Percentiles rank a stretch among this genome's conserved stretches.
phyloP scores from a whole-genome alignment of 805 yeast species.

The Cyberlindnera suaveolens region DNA sequence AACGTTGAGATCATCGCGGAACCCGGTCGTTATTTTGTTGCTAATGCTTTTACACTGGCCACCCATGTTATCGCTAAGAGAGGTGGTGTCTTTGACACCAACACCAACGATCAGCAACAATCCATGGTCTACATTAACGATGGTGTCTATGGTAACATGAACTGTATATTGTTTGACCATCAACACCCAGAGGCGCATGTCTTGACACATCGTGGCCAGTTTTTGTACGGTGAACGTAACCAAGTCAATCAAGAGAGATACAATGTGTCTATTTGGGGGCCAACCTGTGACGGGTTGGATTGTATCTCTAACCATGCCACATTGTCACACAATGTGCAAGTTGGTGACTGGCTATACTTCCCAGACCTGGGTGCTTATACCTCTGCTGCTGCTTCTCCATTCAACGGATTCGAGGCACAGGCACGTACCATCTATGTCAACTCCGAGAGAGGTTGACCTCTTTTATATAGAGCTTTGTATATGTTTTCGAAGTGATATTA shows the following conservation, averaged over 20 bases:
- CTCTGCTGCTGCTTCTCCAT: slow-evolving; percentile 82
- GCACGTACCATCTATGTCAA: slow-evolving; percentile 61
- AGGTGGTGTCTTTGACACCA: slow-evolving; percentile 28
- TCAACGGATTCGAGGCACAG: slow-evolving; percentile 76
- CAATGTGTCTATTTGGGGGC: slow-evolving; percentile 87
- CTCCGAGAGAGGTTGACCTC: slow-evolving; percentile 24
- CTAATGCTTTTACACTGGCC: slow-evolving; percentile 80
- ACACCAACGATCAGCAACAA: slow-evolving; percentile 26
- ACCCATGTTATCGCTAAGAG: slow-evolving; percentile 84
- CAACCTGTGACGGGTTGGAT: slow-evolving; percentile 96
- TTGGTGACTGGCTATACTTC: slow-evolving; percentile 93
- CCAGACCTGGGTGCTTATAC: slow-evolving; percentile 87
- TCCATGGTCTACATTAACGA: slow-evolving; percentile 85
- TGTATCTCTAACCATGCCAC: slow-evolving; percentile 52
- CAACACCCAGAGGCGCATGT: slow-evolving; percentile 71
- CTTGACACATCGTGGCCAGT: slow-evolving; percentile 47
- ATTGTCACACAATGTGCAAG: slow-evolving; percentile 54
- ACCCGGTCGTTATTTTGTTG: slow-evolving; percentile 88
- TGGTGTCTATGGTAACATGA: slow-evolving; percentile 93
- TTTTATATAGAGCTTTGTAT: no score
- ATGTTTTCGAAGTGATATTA: not conserved
- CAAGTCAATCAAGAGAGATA: slow-evolving; percentile 14
- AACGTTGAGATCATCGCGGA: slow-evolving; percentile 70
- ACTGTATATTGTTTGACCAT: slow-evolving; percentile 90
- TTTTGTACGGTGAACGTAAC: slow-evolving; percentile 30